These are phyloP conservation scores for Plantago ovata DNA, from an alignment of 257 asterid genomes.

Conservation along the genomic window DNA sequence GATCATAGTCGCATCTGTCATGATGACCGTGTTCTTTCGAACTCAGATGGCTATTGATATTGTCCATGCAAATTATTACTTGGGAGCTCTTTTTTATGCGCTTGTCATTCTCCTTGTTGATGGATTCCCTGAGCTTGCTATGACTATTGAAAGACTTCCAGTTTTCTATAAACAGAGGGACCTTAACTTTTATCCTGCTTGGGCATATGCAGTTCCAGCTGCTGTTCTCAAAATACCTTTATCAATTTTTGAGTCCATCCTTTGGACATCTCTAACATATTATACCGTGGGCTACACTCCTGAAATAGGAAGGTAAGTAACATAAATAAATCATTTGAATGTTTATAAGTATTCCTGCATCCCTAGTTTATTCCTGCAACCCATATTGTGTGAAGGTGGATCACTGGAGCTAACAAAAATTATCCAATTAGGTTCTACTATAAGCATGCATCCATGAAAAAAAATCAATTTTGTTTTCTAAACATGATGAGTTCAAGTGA, in stretches of 20 bases:
- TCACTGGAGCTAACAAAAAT: no score
- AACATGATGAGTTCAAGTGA: background rate
- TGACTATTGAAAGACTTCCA: slow-evolving; percentile 43
- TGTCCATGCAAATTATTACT: slow-evolving; percentile 34
- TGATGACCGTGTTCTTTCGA: slow-evolving; percentile 45
- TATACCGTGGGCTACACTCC: slow-evolving; percentile 42
- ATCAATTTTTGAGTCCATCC: slow-evolving; percentile 34
- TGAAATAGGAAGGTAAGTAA: slow-evolving; percentile 40
- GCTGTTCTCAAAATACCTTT: slow-evolving; percentile 43
- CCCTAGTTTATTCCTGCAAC: background rate
- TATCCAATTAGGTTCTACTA: no score
- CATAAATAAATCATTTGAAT: background rate
- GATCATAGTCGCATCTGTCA: slow-evolving; percentile 30
- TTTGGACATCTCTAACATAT: slow-evolving; percentile 44
- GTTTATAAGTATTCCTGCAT: background rate
- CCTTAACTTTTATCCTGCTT: slow-evolving; percentile 42
- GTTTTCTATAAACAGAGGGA: slow-evolving; percentile 49
- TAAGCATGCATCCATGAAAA: background rate
- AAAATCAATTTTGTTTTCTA: background rate
- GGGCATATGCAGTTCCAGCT: slow-evolving; percentile 54
- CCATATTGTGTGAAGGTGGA: no score
- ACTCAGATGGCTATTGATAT: slow-evolving; percentile 42
- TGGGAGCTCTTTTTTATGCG: slow-evolving; percentile 45
- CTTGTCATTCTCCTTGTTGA: slow-evolving; percentile 43
- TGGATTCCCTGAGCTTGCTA: slow-evolving; percentile 48